A percentile compares a stretch with the other conserved stretches of the same genome.
These are phyloP conservation scores for Peniophora sp. DNA, from an alignment of 1,284 basidiomycete species.

Conservation along the genomic window DNA sequence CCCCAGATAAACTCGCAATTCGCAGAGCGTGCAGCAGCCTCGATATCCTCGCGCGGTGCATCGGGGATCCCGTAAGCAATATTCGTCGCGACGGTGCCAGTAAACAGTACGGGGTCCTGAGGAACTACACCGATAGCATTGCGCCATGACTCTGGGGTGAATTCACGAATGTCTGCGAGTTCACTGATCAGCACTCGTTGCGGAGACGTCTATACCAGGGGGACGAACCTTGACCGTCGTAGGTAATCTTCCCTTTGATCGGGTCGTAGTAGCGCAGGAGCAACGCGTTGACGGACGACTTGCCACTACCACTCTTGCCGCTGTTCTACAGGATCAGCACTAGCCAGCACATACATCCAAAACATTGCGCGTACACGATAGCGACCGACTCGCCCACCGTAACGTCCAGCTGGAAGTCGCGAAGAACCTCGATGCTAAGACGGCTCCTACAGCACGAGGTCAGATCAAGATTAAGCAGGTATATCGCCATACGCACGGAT, in stretches of 20 bases:
- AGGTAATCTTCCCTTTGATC: constrained; percentile 70
- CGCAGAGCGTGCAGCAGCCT: constrained; percentile 81
- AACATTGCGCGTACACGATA: constrained; percentile 63
- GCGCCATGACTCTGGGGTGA: constrained; percentile 82
- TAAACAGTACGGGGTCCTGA: constrained; percentile 72
- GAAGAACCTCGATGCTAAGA: constrained; percentile 69
- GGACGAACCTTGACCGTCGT: constrained; percentile 73
- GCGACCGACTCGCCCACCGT: constrained; percentile 83
- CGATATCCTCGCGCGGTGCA: constrained; percentile 77
- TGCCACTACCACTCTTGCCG: constrained; percentile 86
- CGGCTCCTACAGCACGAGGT: constrained; percentile 41
- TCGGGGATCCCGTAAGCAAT: constrained; percentile 81
- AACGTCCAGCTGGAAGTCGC: constrained; percentile 73
- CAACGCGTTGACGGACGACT: constrained; percentile 86
- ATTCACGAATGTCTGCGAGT: constrained; percentile 69
- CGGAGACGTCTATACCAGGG: constrained; percentile 1
- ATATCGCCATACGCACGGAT: constrained; percentile 38
- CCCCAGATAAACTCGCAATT: constrained; percentile 96
- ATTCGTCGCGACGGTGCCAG: constrained; percentile 88
- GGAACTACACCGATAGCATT: constrained; percentile 84
- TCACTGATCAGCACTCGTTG: not conserved
- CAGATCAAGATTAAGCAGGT: too few species aligned
- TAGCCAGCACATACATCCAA: not conserved
- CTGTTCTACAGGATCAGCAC: constrained; percentile 27
- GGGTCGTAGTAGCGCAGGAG: constrained; percentile 94